phyloP scores from a whole-genome alignment of 257 asterid genomes.

The Solanum bukasovii region DNA sequence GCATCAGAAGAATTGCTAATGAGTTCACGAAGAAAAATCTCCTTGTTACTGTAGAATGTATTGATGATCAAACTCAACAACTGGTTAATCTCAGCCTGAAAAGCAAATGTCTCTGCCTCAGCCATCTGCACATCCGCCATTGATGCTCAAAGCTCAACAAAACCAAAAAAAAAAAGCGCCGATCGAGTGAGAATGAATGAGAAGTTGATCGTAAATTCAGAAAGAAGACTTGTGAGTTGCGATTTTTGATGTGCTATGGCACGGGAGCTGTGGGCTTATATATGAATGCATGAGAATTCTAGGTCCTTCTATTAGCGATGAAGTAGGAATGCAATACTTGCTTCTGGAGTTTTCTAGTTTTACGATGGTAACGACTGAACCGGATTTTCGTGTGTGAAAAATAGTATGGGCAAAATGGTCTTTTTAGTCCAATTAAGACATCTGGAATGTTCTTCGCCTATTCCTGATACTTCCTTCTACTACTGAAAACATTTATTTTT shows the following conservation, averaged over 20 bases:
- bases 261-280: background rate
- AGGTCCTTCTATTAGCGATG: background rate
- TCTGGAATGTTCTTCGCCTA: background rate
- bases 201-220: background rate
- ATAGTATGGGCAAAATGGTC: background rate
- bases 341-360: background rate
- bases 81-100: background rate
- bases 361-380: background rate
- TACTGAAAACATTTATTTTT: background rate
- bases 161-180: background rate
- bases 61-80: background rate
- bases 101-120: background rate
- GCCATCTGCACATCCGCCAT: background rate
- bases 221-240: background rate
- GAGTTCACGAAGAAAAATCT: background rate
- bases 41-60: background rate
- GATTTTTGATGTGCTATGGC: background rate
- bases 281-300: background rate
- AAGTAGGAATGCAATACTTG: background rate
- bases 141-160: background rate
- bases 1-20: constrained; percentile 3
- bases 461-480: background rate
- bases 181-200: background rate
- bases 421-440: background rate
- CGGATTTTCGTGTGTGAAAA: background rate